Evolutionary conservation across 805 yeast genomes (phyloP), one percentile per base, ranked within the genome.

Genomic region (Pichia occidentalis): DNA sequence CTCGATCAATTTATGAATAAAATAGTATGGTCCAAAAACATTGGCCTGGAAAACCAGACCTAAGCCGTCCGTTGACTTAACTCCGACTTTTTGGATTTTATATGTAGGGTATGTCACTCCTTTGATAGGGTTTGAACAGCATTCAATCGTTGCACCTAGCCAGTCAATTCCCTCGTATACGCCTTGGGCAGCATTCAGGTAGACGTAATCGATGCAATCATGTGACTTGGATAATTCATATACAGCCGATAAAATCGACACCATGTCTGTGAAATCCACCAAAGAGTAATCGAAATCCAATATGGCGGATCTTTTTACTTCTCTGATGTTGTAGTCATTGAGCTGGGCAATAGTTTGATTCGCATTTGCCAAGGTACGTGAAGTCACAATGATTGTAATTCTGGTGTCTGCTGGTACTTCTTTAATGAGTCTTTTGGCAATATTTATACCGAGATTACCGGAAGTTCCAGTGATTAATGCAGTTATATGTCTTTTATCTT

Each of bases 1-100:
- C 3, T 75, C 75, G 27, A 67, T 57, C 16, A 90, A 61, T 45
- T 73, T 77, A 48, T 82, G 84, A 37, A 88, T 68, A 37, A 92
- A 63, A 58, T 79, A 92, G 63, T 84, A 88, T 2, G 97, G 97
- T 0, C 95, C 95, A 62, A 92, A 85, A n/a, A 90, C 95, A 55
- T 92, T 92, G 5, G 92, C 94, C 60, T 92, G 95, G 64, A 90
- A 92, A 4, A 87, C 86, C 22, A 83, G 63, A 1, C 97, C 97
- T 67, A 90, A 50, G 0, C 75, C 87, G 59, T 92, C 98, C 14
- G 53, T 57, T 1, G 95, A 75, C 52, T 72, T 76, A 19, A 80
- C 78, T 4, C 97, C 96, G 13, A 75, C 69, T 40, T 72, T 68
- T 65, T 92, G 97, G 26, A 82, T 70, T 60, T 90, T 87, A 62